Base-by-base conservation (phyloP, 352 stramenopile genomes). In the Pythium aquatile region DNA sequence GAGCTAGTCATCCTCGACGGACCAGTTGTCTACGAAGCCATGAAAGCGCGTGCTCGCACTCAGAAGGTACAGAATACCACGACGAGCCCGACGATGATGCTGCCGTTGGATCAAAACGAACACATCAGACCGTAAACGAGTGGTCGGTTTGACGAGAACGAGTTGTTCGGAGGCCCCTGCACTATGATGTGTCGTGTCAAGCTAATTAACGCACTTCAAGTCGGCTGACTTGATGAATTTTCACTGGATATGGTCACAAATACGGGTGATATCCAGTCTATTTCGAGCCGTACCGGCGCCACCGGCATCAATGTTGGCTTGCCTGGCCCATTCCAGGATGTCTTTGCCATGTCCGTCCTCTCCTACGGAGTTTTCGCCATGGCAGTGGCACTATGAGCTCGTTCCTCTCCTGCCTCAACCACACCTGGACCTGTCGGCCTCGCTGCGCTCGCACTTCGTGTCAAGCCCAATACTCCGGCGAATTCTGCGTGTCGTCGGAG, bases 351-450 rank as follows among this genome's bases (percentile, higher is more conserved):
- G 13, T 29, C 4, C 44, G 1, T n/a, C 8, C 5, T 16, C 17
- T 29, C 3, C 44, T 24, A 14, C 17, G 20, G 44, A 5, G 0
- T 4, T 10, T 5, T 6, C 44, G 2, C 5, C 44, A 3, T 10
- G 44, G n/a, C n/a, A 14, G 17, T 51, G 44, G 44, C n/a, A 51
- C 44, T 51, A 51, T 10, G n/a, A 51, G 44, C 44, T 51, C 17
- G 44, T 51, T 2, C 44, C 44, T 7, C n/a, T 51, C 3, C 17
- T 30, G 6, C 20, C 44, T 5, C 44, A 51, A n/a, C 44, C 44
- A 30, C 20, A 28, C 14, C 5, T 51, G 1, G 44, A 51, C 44
- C 29, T 51, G 20, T 51, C 44, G 1, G 44, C 20, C n/a, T 51
- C 44, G 2, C 17, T 51, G n/a, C 44, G n/a, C 16, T 51, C 44